phyloP scores from a whole-genome alignment of 2,329 filamentous ascomycete species.

The Penicillium nordicum region DNA sequence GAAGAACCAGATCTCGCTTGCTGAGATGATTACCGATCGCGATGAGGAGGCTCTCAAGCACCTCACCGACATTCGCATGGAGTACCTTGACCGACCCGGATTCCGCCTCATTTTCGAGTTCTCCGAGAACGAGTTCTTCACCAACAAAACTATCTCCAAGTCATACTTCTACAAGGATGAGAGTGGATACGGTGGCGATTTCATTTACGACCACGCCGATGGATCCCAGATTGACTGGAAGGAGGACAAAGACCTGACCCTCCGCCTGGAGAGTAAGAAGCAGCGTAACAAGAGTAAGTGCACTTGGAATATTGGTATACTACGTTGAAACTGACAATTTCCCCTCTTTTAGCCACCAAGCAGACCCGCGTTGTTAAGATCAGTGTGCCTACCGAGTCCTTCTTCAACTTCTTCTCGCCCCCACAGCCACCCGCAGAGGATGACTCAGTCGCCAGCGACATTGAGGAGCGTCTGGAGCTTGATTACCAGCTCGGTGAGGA shows the following conservation, averaged over 20 bases:
- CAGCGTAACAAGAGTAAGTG: constrained; percentile 96
- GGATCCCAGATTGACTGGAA: constrained; percentile 99
- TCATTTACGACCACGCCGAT: constrained; percentile 99
- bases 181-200: constrained; percentile 96
- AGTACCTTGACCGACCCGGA: constrained; percentile 96
- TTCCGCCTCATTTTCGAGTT: constrained; percentile 99
- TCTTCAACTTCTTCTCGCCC: constrained; percentile 98
- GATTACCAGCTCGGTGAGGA: constrained; percentile 97
- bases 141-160: constrained; percentile 95
- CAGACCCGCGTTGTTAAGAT: constrained; percentile 99
- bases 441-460: constrained; percentile 73
- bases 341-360: constrained; percentile 73
- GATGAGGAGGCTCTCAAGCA: constrained; percentile 91
- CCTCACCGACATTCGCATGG: constrained; percentile 93
- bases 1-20: constrained; percentile 98
- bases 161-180: constrained; percentile 99
- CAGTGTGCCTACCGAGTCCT: constrained; percentile 96
- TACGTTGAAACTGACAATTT: not conserved
- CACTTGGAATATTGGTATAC: not conserved
- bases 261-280: constrained; percentile 97
- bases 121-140: constrained; percentile 90
- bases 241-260: constrained; percentile 84
- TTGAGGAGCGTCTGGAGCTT: constrained; percentile 95
- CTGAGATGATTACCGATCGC: constrained; percentile 97
- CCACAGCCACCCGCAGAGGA: constrained; percentile 79